A percentile compares a stretch with the other conserved stretches of the same genome.
Evolutionary conservation across 257 asterid genomes (phyloP).

Genomic region (Primulina huaijiensis): DNA sequence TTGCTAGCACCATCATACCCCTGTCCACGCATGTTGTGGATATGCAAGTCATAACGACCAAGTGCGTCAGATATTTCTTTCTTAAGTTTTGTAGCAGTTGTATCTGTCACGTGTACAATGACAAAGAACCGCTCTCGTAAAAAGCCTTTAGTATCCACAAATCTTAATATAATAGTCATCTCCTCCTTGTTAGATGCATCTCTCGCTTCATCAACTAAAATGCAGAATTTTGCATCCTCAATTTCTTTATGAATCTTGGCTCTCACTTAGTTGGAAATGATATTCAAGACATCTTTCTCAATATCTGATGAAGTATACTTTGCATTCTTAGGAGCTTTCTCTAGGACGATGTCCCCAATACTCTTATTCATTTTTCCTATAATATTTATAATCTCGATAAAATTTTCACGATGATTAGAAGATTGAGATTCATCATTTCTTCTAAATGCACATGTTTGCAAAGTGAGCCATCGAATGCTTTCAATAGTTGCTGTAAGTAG

Average conservation of each 20-base stretch:
- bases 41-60: not conserved
- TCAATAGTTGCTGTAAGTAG: too few species aligned
- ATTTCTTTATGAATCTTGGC: not conserved
- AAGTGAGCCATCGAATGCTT: too few species aligned
- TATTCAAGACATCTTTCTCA: not conserved
- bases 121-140: not conserved
- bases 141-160: not conserved
- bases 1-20: slow-evolving; percentile 14
- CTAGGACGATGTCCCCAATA: too few species aligned
- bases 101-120: not conserved
- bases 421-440: too few species aligned
- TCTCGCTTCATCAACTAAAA: slow-evolving; percentile 9
- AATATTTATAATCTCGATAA: too few species aligned
- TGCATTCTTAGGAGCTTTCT: not conserved
- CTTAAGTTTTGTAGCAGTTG: not conserved
- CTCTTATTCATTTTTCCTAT: too few species aligned
- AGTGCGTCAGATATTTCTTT: not conserved
- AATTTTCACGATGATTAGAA: too few species aligned
- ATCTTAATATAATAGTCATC: slow-evolving; percentile 12
- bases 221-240: not conserved
- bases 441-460: too few species aligned
- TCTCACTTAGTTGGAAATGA: not conserved
- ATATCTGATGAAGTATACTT: not conserved
- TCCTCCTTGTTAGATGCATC: slow-evolving; percentile 5
- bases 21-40: not conserved